phyloP scores from a whole-genome alignment of 306 rosid species.

The Medicago ruthenica region DNA sequence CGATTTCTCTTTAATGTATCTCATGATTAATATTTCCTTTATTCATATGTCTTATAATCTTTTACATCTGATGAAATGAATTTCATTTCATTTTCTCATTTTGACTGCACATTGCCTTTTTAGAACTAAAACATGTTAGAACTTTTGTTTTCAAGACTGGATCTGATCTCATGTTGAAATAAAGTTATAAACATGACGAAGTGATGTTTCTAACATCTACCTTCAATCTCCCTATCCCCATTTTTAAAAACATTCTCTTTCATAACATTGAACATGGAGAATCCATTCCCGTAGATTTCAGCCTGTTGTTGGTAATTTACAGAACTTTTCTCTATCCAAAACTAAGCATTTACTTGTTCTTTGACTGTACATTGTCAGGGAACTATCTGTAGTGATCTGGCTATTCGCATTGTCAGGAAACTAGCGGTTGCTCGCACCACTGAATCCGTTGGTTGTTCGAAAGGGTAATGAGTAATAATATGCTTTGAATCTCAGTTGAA shows the following conservation, averaged over 20 bases:
- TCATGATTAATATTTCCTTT: not conserved
- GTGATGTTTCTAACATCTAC: not conserved
- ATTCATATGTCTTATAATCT: not conserved
- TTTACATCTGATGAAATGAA: conserved; percentile 5
- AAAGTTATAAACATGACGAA: no score
- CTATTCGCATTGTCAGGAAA: conserved; percentile 77
- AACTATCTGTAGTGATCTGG: conserved; percentile 79
- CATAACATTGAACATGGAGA: no score
- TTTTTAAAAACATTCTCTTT: no score
- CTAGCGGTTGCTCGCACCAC: conserved; percentile 68
- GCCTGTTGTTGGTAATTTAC: no score
- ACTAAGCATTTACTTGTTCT: conserved; percentile 38
- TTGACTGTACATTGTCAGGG: conserved; percentile 57
- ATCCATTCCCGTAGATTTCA: no score
- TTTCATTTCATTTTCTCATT: not conserved
- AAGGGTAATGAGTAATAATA: conserved; percentile 68
- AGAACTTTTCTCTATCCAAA: not conserved
- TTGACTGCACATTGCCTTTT: not conserved
- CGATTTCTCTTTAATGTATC: no score
- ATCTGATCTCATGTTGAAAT: no score
- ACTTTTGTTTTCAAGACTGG: not conserved
- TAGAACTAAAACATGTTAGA: not conserved
- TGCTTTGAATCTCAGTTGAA: conserved; percentile 61
- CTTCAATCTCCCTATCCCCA: no score
- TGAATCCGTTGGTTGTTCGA: conserved; percentile 90